Conservation (phyloP, 2,329 filamentous ascomycete genomes). For the Cladosporium sphaerospermum region DNA sequence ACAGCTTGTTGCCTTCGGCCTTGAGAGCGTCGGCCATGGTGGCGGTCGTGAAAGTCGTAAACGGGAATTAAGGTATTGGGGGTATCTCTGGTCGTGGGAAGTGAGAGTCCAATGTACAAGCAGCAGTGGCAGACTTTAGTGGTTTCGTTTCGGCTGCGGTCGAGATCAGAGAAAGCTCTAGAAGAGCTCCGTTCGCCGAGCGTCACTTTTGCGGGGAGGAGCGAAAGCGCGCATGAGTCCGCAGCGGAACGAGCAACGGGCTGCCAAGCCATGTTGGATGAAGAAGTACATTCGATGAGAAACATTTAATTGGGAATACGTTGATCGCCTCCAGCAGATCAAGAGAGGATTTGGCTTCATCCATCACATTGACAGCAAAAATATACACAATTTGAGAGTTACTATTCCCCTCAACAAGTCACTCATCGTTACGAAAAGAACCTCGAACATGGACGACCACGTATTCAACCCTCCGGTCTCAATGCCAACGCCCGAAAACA, state of each 20-base stretch:
- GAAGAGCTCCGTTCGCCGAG: conserved; percentile 4
- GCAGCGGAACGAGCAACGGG: too few relatives aligned
- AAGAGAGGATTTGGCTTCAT: too few relatives aligned
- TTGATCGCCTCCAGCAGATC: too few relatives aligned
- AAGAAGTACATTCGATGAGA: too few relatives aligned
- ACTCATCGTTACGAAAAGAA: not conserved
- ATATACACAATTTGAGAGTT: too few relatives aligned
- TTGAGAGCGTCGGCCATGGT: conserved; percentile 76
- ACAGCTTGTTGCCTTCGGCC: conserved; percentile 97
- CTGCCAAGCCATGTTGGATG: too few relatives aligned
- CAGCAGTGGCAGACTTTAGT: not conserved
- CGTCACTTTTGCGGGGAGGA: conserved; percentile 8
- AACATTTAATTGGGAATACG: too few relatives aligned
- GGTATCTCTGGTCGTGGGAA: conserved; percentile 9
- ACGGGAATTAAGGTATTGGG: conserved; percentile 1
- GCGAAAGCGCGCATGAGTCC: too few relatives aligned
- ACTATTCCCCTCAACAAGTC: too few relatives aligned
- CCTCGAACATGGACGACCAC: conserved; percentile 5
- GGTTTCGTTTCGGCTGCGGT: conserved; percentile 3
- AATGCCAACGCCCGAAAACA: conserved; percentile 7
- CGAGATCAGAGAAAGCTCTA: conserved; percentile 11
- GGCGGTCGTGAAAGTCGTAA: conserved; percentile 10
- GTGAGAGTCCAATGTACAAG: not conserved
- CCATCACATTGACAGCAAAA: too few relatives aligned
- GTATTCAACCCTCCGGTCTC: conserved; percentile 4